These are phyloP conservation scores for Dictyostelium capitatum DNA, from an alignment of 78 protist species.

Conservation along the genomic window DNA sequence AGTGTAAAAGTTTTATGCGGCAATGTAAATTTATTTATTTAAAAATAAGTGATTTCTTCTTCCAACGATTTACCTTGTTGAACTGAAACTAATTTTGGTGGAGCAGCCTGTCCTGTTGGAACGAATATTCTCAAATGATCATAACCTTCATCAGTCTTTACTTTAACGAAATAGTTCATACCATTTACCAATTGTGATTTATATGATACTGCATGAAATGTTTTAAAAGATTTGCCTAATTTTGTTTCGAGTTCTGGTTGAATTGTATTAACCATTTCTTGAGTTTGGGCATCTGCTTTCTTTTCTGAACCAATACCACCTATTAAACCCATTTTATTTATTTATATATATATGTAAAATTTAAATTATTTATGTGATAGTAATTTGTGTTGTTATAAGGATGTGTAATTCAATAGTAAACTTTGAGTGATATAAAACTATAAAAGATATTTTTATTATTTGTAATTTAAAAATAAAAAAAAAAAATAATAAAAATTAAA, in stretches of 20 bases:
- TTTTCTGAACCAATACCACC: conserved; percentile 15
- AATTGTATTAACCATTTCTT: background rate
- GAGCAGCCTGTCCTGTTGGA: background rate
- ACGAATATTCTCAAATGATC: conserved; percentile 1
- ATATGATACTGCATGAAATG: conserved; percentile 15
- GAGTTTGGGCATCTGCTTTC: background rate
- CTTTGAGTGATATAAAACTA: no score
- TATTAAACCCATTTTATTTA: background rate
- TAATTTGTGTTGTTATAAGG: background rate
- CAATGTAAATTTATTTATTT: background rate
- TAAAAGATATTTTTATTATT: background rate
- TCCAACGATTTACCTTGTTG: conserved; percentile 18
- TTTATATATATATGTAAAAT: background rate
- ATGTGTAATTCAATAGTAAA: background rate
- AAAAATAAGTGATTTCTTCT: conserved; percentile 26
- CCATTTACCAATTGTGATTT: conserved; percentile 63
- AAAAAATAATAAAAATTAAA: background rate
- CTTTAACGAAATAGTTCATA: conserved; percentile 41
- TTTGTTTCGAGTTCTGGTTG: conserved; percentile 18
- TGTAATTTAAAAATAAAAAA: background rate
- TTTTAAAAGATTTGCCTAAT: background rate
- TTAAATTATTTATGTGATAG: background rate
- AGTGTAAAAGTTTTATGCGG: no score
- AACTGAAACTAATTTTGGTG: background rate
- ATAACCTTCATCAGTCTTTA: conserved; percentile 22